Base-by-base conservation (phyloP, 1,284 basidiomycete genomes). In the Kalmanozyma brasiliensis region DNA sequence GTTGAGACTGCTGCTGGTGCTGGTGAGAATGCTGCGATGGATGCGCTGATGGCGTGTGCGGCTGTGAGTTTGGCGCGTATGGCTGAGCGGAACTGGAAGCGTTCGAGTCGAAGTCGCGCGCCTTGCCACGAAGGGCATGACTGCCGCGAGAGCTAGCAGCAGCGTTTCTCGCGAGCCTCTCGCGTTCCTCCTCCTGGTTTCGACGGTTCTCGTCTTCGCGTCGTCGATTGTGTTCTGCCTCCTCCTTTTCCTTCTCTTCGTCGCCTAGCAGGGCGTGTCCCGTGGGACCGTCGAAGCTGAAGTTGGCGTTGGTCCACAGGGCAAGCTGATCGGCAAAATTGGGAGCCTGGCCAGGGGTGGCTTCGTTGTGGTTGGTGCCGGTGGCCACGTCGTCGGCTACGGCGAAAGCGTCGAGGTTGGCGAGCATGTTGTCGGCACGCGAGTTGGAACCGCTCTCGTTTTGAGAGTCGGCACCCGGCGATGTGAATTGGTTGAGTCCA, bases 231-330 rank as follows among this genome's bases (percentile, higher is more conserved):
- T 72, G 62, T 19, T 77, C 72, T 20, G 60, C 73, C 38, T 77
- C 77, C 16, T 74, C 72, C 61, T 77, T 74, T 22, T 79, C 74
- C 58, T 82, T 81, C 16, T 81, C 78, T 42, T 82, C 79, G 34
- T 82, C 79, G 22, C 69, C 78, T 24, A 82, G 63, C 42, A 82
- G 52, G 5, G 80, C 80, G 41, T 80, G 79, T 10, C 80, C 80
- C 20, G 79, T 80, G 20, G 80, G 79, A 13, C 79, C 79, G 36
- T 82, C 80, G 47, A 82, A 82, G 52, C 66, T 76, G 57, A 82
- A 82, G 56, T 76, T 80, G 40, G 79, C 79, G 35, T 79, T 82
- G 38, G 79, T 82, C 80, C 80, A 82, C 2, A 82, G 70, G 7
- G 77, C 77, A 6, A 82, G 72, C 49, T 82, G 80, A 34, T 82